Conservation (phyloP, 192 early-diverging fungal species). For the Backusella sp. region DNA sequence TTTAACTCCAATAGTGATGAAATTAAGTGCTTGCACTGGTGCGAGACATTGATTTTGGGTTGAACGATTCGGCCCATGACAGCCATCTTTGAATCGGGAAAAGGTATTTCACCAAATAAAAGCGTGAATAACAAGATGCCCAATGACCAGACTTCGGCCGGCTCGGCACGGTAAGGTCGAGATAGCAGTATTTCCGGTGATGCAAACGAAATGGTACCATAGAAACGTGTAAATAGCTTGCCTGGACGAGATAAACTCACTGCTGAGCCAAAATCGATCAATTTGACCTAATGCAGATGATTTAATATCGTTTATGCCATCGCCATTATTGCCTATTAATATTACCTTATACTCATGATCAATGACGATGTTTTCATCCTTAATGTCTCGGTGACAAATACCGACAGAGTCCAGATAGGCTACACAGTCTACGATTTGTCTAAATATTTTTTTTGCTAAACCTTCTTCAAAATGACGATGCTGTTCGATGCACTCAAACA, state of each 20-base stretch:
- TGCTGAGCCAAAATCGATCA: conserved; percentile 70
- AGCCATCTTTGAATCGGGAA: conserved; percentile 45
- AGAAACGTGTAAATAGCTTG: conserved; percentile 41
- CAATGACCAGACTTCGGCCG: conserved; percentile 72
- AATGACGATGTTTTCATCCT: conserved; percentile 70
- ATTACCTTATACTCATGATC: conserved; percentile 37
- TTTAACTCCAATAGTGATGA: conserved; percentile 59
- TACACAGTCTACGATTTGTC: conserved; percentile 67
- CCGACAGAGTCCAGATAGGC: conserved; percentile 56
- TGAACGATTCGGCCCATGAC: conserved; percentile 36
- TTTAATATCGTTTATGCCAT: background rate
- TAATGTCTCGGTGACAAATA: conserved; percentile 81
- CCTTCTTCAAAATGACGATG: conserved; percentile 61
- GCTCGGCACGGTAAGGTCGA: conserved; percentile 59
- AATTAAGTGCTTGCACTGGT: conserved; percentile 51
- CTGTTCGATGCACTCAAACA: conserved; percentile 80
- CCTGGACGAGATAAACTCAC: conserved; percentile 31
- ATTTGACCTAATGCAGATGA: conserved; percentile 41
- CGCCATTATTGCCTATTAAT: conserved; percentile 7
- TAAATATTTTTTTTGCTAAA: conserved; percentile 63
- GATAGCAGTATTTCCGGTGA: conserved; percentile 66
- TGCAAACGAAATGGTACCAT: conserved; percentile 54
- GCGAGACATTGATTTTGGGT: conserved; percentile 41
- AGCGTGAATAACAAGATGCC: conserved; percentile 63
- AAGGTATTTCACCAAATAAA: conserved; percentile 62